These are phyloP conservation scores for Phytophthora citrophthora DNA, from an alignment of 352 stramenopile genomes.

Conservation along the genomic window DNA sequence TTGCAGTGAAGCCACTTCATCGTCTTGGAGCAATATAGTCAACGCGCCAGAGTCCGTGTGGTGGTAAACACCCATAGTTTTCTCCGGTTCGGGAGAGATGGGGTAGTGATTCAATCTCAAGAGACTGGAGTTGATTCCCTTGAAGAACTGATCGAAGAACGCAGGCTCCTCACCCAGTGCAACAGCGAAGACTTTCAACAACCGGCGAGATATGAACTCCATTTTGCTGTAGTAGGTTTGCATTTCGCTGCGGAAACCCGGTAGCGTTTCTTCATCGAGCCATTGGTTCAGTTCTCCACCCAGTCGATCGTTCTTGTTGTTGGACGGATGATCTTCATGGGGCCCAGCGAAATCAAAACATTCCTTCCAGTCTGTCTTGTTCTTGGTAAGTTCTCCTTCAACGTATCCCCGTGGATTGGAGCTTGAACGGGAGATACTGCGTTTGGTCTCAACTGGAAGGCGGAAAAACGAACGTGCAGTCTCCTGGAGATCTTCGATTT, in stretches of 20 bases:
- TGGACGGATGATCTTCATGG: constrained; percentile 46
- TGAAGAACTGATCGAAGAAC: constrained; percentile 71
- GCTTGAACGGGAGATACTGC: constrained; percentile 59
- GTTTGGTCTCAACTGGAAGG: constrained; percentile 64
- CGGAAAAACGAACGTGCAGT: constrained; percentile 85
- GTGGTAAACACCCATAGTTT: constrained; percentile 58
- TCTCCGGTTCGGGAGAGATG: constrained; percentile 44
- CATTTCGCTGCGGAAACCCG: constrained; percentile 61
- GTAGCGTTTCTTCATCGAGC: constrained; percentile 47
- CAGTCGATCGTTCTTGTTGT: constrained; percentile 67
- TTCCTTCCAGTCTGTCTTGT: constrained; percentile 94
- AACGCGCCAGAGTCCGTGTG: constrained; percentile 63
- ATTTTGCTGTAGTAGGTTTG: constrained; percentile 50
- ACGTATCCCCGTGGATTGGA: constrained; percentile 92
- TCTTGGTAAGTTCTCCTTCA: constrained; percentile 95
- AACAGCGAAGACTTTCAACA: constrained; percentile 65
- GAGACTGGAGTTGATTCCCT: constrained; percentile 83
- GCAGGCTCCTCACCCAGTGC: constrained; percentile 49
- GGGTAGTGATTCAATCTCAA: constrained; percentile 94
- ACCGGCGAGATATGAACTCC: constrained; percentile 55
- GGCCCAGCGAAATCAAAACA: constrained; percentile 69
- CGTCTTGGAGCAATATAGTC: constrained; percentile 59
- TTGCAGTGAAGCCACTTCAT: constrained; percentile 55
- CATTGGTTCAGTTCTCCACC: constrained; percentile 90
- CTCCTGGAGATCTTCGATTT: constrained; percentile 67